These are phyloP conservation scores for Komagataea norvegica DNA, from an alignment of 1,139 yeast species.

Conservation along the genomic window DNA sequence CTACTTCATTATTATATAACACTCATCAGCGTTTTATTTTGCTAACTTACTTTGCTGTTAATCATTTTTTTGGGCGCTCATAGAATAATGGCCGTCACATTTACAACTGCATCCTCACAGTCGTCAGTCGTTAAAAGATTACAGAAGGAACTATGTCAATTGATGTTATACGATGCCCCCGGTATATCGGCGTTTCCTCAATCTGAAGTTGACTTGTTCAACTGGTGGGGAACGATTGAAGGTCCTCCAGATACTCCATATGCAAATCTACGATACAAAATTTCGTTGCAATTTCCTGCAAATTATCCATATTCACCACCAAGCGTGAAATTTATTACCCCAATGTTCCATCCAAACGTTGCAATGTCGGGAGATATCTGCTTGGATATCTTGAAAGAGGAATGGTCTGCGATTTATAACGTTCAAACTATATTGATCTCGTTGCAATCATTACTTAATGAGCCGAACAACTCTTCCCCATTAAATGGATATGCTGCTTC, in stretches of 20 bases:
- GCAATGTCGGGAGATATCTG: constrained; percentile 56
- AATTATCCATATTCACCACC: constrained; percentile 63
- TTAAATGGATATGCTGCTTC: constrained; percentile 47
- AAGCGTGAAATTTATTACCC: constrained; percentile 52
- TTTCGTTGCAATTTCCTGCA: constrained; percentile 51
- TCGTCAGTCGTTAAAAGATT: constrained; percentile 1
- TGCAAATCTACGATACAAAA: constrained; percentile 50
- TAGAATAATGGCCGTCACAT: no score
- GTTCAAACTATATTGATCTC: constrained; percentile 57
- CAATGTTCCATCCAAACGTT: constrained; percentile 72
- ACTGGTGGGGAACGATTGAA: constrained; percentile 58
- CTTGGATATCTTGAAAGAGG: constrained; percentile 43
- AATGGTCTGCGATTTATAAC: constrained; percentile 69
- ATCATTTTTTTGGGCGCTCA: no score
- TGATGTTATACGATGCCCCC: constrained; percentile 28
- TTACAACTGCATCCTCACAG: no score
- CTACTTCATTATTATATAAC: constrained; percentile 4
- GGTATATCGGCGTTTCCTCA: constrained; percentile 52
- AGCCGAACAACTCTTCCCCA: constrained; percentile 50
- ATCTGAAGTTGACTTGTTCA: constrained; percentile 46
- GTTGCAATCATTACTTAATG: constrained; percentile 52
- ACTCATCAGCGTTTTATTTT: no score
- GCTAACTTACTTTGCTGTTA: no score
- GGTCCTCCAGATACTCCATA: constrained; percentile 63
- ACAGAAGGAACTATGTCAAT: constrained; percentile 3